These are phyloP conservation scores for Sclerotinia glacialis DNA, from an alignment of 2,329 filamentous ascomycete species.

Conservation along the genomic window DNA sequence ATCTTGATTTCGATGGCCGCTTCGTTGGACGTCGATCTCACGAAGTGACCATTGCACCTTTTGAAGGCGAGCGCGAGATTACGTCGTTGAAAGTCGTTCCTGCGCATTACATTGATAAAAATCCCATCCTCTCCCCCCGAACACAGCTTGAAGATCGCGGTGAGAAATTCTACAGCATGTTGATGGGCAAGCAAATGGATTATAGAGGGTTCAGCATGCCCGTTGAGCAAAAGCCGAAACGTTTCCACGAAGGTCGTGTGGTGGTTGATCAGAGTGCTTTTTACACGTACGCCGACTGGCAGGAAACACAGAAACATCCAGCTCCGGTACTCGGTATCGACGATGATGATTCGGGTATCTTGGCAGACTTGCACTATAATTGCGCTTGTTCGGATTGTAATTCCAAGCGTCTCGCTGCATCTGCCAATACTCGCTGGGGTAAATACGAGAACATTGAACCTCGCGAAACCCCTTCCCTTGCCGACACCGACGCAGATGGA, in stretches of 20 bases:
- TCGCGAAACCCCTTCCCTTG: slow-evolving; percentile 24
- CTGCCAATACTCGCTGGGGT: slow-evolving; percentile 28
- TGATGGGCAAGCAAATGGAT: slow-evolving; percentile 32
- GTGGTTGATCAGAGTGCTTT: slow-evolving; percentile 29
- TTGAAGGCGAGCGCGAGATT: slow-evolving; percentile 36
- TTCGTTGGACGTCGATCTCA: slow-evolving; percentile 32
- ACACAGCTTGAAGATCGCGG: slow-evolving; percentile 29
- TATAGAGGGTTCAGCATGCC: slow-evolving; percentile 32
- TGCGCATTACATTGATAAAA: slow-evolving; percentile 26
- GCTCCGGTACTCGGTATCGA: slow-evolving; percentile 28
- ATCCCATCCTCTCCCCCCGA: slow-evolving; percentile 25
- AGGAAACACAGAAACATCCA: slow-evolving; percentile 27
- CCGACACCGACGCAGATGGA: slow-evolving; percentile 18
- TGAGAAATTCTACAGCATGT: slow-evolving; percentile 32
- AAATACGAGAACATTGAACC: slow-evolving; percentile 31
- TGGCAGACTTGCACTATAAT: slow-evolving; percentile 29
- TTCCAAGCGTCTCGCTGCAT: slow-evolving; percentile 28
- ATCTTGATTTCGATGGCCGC: slow-evolving; percentile 37
- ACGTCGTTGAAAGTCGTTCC: slow-evolving; percentile 36
- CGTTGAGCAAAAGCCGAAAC: slow-evolving; percentile 29
- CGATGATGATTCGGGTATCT: slow-evolving; percentile 29
- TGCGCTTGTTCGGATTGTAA: slow-evolving; percentile 27
- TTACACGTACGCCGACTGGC: slow-evolving; percentile 31
- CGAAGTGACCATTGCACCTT: slow-evolving; percentile 33
- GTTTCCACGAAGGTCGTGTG: slow-evolving; percentile 29